Base-by-base conservation (phyloP, 257 asterid genomes). In the Eustoma russellianum region DNA sequence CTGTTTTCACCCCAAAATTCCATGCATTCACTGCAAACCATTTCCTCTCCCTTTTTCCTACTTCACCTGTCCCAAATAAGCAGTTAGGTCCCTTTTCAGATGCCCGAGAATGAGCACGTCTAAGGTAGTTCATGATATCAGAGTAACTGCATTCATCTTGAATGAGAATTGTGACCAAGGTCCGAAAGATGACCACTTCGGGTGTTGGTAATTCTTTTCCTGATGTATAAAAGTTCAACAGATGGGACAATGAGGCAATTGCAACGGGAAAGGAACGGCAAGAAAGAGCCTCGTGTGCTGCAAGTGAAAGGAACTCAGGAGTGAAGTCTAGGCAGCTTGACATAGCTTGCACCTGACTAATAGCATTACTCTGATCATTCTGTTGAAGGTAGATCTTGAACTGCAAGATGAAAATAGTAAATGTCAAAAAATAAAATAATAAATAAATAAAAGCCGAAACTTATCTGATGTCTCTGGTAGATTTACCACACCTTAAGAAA, bases 201-300 rank as follows among this genome's bases (percentile, higher is more conserved):
- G 62, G 71, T 33, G 77, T 73, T 53, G 83, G 85, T 87, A 85
- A 80, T 60, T 76, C 72, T 73, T 79, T 82, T 54, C 93, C 93
- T 7, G 75, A 71, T 56, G 81, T 62, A 71, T 79, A 85, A 52
- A 82, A 83, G 50, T 71, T 72, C 51, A 92, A 68, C 59, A 92
- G 85, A 59, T 69, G 81, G 66, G 89, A 73, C 17, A 92, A 79
- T 59, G 95, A 81, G 70, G 94, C 86, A 50, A 71, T 59, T 15
- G 95, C 89, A 33, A 92, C 94, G 9, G 90, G 80, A 64, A 82
- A 66, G 51, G 94, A 77, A 59, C 68, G 72, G 69, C 86, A 82
- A 52, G 95, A 88, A 53, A 88, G 74, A 47, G 98, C 89, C 76
- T 92, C 98, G 51, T 88, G 98, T 60, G 95, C 98, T 30, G 95